Evolutionary conservation across 169 alveolate genomes (phyloP), one percentile per base, ranked within the genome.

Genomic region (Eimeria praecox): DNA sequence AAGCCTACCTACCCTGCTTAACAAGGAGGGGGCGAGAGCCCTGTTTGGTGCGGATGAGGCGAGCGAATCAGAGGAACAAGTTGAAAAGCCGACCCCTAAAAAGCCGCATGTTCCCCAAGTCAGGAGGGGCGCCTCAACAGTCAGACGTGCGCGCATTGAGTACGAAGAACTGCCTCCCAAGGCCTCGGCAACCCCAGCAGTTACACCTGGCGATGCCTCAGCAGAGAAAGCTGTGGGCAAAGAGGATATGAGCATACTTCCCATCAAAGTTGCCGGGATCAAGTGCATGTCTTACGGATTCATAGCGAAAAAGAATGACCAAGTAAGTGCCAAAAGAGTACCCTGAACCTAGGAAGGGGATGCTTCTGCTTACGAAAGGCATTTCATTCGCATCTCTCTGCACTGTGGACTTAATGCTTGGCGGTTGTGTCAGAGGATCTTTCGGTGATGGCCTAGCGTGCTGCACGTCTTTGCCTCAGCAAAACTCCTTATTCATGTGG

Each of bases 271-370:
- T 91, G 96, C 97, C 75, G 99, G 99, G 85, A 98, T 98, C 46
- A 98, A 98, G 94, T 93, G 98, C 77, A 99, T 99, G 99, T 97
- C 99, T n/a, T 98, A 98, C 96, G 99, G 99, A 1, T 98, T 95
- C 95, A 97, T 98, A 27, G 82, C 96, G n/a, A 97, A 97, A 73
- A 97, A 97, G 91, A 97, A 97, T 62, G 96, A 95, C 35, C 96
- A 95, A 59, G 96, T 87, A 49, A 66, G 95, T 16, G 59, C 52
- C 49, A 6, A 10, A 46, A 42, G 33, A 9, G 22, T 9, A 22
- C 22, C 10, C 73, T 49, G 38, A 27, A 49, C 24, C 33, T 56
- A 18, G 92, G 59, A 85, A 16, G n/a, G n/a, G n/a, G n/a, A n/a
- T 62, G 73, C 20, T 6, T 1, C 9, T 30, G 89, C 69, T 24